phyloP scores from a whole-genome alignment of 2,329 filamentous ascomycete species.

The Tetracladium maxilliforme region DNA sequence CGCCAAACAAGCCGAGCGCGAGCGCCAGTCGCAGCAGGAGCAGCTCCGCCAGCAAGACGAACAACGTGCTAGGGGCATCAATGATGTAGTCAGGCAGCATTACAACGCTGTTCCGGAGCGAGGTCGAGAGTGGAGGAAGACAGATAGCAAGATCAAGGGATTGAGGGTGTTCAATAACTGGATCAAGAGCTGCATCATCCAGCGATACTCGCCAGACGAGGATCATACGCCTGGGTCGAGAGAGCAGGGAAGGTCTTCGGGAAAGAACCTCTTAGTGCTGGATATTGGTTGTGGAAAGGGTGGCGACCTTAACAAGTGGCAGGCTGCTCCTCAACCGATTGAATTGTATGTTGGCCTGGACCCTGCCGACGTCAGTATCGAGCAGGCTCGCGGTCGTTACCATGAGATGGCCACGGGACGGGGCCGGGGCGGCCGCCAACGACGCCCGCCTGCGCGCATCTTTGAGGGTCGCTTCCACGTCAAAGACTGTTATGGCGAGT shows the following conservation, averaged over 20 bases:
- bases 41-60: constrained; percentile 17
- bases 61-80: constrained; percentile 36
- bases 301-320: constrained; percentile 91
- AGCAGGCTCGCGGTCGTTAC: constrained; percentile 79
- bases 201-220: constrained; percentile 82
- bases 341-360: constrained; percentile 89
- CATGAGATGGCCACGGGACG: constrained; percentile 43
- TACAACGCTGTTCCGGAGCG: constrained; percentile 94
- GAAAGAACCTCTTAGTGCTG: constrained; percentile 60
- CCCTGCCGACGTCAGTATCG: constrained; percentile 81
- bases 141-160: constrained; percentile 89
- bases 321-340: constrained; percentile 81
- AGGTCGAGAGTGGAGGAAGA: constrained; percentile 86
- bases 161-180: constrained; percentile 95
- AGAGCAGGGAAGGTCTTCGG: constrained; percentile 33
- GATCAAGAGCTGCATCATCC: constrained; percentile 95
- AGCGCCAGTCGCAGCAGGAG: constrained; percentile 31
- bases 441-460: constrained; percentile 35
- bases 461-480: constrained; percentile 82
- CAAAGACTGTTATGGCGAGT: constrained; percentile 85
- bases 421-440: constrained; percentile 28
- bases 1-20: constrained; percentile 37
- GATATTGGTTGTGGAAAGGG: constrained; percentile 97
- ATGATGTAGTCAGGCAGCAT: constrained; percentile 81
- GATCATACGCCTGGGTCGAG: constrained; percentile 49